Base-by-base conservation (phyloP, 345 rosid species). In the Atalantia buxifolia region DNA sequence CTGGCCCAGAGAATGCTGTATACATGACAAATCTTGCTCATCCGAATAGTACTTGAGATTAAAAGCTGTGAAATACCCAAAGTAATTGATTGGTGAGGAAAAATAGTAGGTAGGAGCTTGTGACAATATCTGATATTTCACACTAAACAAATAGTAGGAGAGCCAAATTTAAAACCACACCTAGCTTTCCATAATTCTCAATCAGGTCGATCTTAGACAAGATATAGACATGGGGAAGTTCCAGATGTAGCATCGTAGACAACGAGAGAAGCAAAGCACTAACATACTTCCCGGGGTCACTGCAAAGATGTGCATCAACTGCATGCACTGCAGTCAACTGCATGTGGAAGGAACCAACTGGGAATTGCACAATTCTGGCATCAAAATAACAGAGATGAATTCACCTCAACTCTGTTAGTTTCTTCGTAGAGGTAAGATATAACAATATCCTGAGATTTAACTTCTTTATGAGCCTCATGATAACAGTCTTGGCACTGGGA, bases 191-290 rank as follows among this genome's bases (percentile, higher is more conserved):
- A 60, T 93, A 96, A 90, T 77, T 92, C 82, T 91, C 98, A 78
- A 91, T 86, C 31, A 97, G 88, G 85, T 97, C 98, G 25, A 94
- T 97, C 87, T 97, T 97, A 69, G 98, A 97, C 77, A 97, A 84
- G 81, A 97, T 92, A 83, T 94, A 94, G 82, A 94, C 50, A 27
- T 92, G 98, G 13, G 97, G 98, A 74, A 94, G 93, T 83, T 94
- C 99, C 88, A 94, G 73, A 86, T 94, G 99, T 81, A 97, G 78
- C 98, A 93, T 93, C 75, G 97, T 91, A 36, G 98, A 92, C 70
- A 96, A 80, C 0, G 98, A 92, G 59, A 94, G 95, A 81, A 94
- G 89, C 81, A 96, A 85, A 4, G 93, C 93, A 76, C 99, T 93
- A 38, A 96, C 80, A 79, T 92, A 92, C 84, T 96, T 94, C 70